Evolutionary conservation across 495 filamentous ascomycete genomes (phyloP), one percentile per base, ranked within the genome.

Genomic region (Podospora australis): DNA sequence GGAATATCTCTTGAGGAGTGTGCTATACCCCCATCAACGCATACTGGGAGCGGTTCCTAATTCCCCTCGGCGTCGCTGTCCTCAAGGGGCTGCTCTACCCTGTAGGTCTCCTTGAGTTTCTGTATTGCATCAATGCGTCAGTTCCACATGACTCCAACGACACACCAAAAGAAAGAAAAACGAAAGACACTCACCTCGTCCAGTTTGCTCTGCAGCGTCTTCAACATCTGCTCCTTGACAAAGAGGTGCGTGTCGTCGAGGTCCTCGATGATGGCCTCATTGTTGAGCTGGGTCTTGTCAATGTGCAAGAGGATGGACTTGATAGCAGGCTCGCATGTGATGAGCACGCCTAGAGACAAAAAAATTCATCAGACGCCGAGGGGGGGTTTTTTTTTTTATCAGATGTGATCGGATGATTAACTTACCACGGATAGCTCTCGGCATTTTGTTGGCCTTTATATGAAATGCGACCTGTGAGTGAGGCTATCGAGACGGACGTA

Each of bases 231-330:
- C 53, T 88, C 84, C 59, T 87, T 87, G 50, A 89, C 78, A 2
- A 90, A 74, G 2, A 90, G 69, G 32, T 80, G 80, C 46, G 80
- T 72, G 56, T 88, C 86, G 58, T 88, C 86, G 2, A 88, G 68
- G 39, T 88, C 84, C 60, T 88, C 84, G 39, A 80, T 77, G 35
- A 80, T 74, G 53, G 73, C 73, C 34, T 76, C 72, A 53, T 79
- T 66, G 36, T 67, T 62, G 10, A 68, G 40, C 40, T 43, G 9
- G 13, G 21, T 60, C 70, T 70, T 65, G 63, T 86, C 65, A 63
- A 86, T 70, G 58, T 77, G 73, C 60, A 82, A 39, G 64, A 85
- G 75, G 59, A 79, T 78, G 46, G 77, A 72, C 59, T 74, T 77
- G 66, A 78, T 77, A 35, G 67, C 73, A 22, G 71, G 75, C 58